A percentile compares a stretch with the other conserved stretches of the same genome.
These are phyloP conservation scores for Fraxinus cuspidata DNA, from an alignment of 257 asterid genomes.

Conservation along the genomic window DNA sequence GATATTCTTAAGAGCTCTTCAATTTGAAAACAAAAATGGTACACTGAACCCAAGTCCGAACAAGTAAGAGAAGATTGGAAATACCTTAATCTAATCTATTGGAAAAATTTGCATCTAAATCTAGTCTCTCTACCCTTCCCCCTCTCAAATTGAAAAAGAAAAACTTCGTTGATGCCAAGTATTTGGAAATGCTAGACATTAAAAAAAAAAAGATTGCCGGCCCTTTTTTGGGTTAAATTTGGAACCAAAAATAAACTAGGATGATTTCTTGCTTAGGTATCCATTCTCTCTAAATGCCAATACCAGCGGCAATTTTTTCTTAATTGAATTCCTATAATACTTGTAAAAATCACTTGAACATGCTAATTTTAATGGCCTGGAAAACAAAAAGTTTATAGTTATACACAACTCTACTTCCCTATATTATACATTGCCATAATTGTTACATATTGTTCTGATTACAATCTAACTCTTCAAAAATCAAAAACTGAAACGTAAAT, in stretches of 20 bases:
- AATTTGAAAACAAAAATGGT: not conserved
- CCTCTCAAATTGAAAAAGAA: not conserved
- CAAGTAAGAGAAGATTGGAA: not conserved
- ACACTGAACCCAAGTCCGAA: too few species aligned
- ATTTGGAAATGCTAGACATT: too few species aligned
- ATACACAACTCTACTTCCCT: constrained; percentile 14
- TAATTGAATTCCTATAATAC: not conserved
- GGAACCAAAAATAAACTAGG: too few species aligned
- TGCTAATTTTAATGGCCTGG: not conserved
- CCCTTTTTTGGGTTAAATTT: too few species aligned
- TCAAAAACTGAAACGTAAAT: constrained; percentile 10
- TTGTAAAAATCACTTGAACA: not conserved
- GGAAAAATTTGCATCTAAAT: not conserved
- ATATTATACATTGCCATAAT: constrained; percentile 20
- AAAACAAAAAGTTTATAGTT: not conserved
- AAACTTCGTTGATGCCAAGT: too few species aligned
- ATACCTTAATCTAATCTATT: not conserved
- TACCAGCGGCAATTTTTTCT: not conserved
- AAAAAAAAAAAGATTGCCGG: too few species aligned
- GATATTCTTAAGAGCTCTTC: not conserved
- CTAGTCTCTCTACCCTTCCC: too few species aligned
- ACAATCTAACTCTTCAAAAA: constrained; percentile 20
- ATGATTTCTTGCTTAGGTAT: not conserved
- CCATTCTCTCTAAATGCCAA: not conserved
- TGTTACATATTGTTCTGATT: constrained; percentile 14